Percentiles rank a stretch among this genome's conserved stretches.
Conservation (phyloP, 129 eudicot species). For the Erigeron canadensis region DNA sequence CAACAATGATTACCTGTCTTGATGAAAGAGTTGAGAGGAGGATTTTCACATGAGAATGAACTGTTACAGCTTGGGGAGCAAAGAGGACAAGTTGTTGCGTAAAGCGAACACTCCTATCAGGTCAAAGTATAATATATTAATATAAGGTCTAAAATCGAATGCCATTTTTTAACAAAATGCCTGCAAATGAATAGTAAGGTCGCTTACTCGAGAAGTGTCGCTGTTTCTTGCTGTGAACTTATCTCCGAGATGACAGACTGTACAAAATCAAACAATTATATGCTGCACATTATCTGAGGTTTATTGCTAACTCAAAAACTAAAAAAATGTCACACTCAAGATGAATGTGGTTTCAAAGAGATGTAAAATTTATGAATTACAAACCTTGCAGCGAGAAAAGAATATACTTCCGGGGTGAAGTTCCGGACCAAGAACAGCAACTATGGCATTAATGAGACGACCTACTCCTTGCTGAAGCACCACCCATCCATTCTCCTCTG, state of each 20-base stretch:
- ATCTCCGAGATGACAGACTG: slow-evolving; percentile 97
- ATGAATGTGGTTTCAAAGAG: slow-evolving; percentile 13
- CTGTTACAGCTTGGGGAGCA: slow-evolving; percentile 97
- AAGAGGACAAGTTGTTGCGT: slow-evolving; percentile 96
- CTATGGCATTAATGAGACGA: slow-evolving; percentile 95
- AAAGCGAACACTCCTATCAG: slow-evolving; percentile 82
- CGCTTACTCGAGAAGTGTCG: slow-evolving; percentile 89
- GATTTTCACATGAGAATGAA: slow-evolving; percentile 82
- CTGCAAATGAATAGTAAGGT: slow-evolving; percentile 18
- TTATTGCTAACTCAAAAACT: slow-evolving; percentile 1
- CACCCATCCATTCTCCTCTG: slow-evolving; percentile 91
- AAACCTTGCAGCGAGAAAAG: slow-evolving; percentile 98
- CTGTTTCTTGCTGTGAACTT: slow-evolving; percentile 83
- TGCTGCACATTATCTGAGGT: slow-evolving; percentile 16
- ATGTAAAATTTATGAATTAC: neutral
- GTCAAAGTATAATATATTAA: slow-evolving; percentile 17
- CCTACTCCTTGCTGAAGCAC: slow-evolving; percentile 96
- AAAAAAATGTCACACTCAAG: neutral
- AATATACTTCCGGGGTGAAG: slow-evolving; percentile 96
- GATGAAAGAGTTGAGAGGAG: slow-evolving; percentile 93
- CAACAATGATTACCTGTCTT: slow-evolving; percentile 67
- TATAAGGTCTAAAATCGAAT: neutral
- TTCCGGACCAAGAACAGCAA: slow-evolving; percentile 98
- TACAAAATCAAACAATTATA: slow-evolving; percentile 31
- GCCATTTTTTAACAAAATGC: slow-evolving; percentile 3